Evolutionary conservation across 352 stramenopile genomes (phyloP).

Genomic region (Globisporangium viniferum): DNA sequence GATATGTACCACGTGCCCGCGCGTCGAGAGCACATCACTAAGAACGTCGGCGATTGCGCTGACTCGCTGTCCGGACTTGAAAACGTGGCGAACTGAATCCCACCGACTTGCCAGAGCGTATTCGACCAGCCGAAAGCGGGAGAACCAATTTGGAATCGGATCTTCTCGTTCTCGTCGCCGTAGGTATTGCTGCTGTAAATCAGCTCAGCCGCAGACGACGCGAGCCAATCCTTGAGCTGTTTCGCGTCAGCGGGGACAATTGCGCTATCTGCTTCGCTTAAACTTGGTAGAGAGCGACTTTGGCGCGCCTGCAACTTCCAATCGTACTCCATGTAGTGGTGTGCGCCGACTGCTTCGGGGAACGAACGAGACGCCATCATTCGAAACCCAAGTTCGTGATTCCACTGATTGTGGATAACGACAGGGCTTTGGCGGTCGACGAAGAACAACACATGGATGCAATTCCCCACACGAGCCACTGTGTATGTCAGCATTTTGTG

Average conservation of each 20-base stretch:
- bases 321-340: slow-evolving; percentile 75
- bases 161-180: slow-evolving; percentile 17
- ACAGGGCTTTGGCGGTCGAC: slow-evolving; percentile 64
- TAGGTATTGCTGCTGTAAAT: slow-evolving; percentile 3
- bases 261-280: not conserved
- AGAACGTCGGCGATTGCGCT: slow-evolving; percentile 37
- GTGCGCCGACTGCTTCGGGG: slow-evolving; percentile 47
- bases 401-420: slow-evolving; percentile 66
- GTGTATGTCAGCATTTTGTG: slow-evolving; percentile 77
- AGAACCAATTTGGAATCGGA: slow-evolving; percentile 68
- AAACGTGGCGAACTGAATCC: slow-evolving; percentile 82
- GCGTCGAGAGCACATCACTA: slow-evolving; percentile 66
- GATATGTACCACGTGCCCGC: slow-evolving; percentile 71
- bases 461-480: slow-evolving; percentile 39
- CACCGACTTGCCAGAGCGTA: slow-evolving; percentile 71
- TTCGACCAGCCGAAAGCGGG: slow-evolving; percentile 73
- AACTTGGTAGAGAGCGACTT: slow-evolving; percentile 1
- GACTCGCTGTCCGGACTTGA: slow-evolving; percentile 13
- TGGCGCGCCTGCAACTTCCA: slow-evolving; percentile 43
- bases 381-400: slow-evolving; percentile 43
- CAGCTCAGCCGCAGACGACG: slow-evolving; percentile 20
- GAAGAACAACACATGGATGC: slow-evolving; percentile 66
- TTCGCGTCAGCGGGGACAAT: not conserved
- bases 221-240: slow-evolving; percentile 35
- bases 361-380: slow-evolving; percentile 40